Percentiles rank a stretch among this genome's conserved stretches.
Conservation (phyloP, 1,284 basidiomycete genomes). For the Ceratobasidium sp. region DNA sequence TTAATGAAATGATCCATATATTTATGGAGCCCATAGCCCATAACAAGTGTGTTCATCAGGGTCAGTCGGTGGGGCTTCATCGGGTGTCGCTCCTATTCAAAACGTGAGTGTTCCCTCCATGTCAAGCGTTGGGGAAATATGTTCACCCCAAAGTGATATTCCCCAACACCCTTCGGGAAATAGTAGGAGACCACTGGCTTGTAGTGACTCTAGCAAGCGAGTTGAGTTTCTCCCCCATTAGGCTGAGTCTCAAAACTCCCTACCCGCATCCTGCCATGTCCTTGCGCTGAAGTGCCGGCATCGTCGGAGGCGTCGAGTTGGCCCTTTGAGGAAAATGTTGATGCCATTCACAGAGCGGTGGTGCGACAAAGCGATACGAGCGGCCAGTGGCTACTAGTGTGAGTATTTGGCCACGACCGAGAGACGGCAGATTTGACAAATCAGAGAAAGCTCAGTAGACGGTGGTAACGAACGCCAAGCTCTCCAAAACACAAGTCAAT, state of each 20-base stretch:
- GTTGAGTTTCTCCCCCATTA: not conserved
- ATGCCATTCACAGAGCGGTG: conserved; percentile 12
- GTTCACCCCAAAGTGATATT: conserved; percentile 93
- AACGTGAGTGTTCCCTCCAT: conserved; percentile 26
- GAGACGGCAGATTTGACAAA: not conserved
- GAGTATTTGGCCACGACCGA: not conserved
- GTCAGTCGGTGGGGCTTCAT: conserved; percentile 98
- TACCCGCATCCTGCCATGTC: conserved; percentile 54
- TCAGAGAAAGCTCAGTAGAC: not conserved
- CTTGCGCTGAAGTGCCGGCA: conserved; percentile 53
- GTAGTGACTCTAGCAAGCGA: conserved; percentile 65
- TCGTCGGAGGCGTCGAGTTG: conserved; percentile 57
- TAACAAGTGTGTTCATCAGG: conserved; percentile 93
- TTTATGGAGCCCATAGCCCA: conserved; percentile 96
- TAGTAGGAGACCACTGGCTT: conserved; percentile 94
- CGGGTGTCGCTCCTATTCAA: conserved; percentile 87
- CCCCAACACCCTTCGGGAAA: conserved; percentile 92
- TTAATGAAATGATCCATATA: conserved; percentile 93
- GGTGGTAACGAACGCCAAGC: not conserved
- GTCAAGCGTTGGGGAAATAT: not conserved
- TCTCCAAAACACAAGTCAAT: not conserved
- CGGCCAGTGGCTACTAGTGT: not conserved
- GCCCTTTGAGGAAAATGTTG: conserved; percentile 56
- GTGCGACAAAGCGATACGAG: not conserved
- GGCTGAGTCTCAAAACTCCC: conserved; percentile 32